Base-by-base conservation (phyloP, 805 yeast species). In the Saccharomycopsis sp. region DNA sequence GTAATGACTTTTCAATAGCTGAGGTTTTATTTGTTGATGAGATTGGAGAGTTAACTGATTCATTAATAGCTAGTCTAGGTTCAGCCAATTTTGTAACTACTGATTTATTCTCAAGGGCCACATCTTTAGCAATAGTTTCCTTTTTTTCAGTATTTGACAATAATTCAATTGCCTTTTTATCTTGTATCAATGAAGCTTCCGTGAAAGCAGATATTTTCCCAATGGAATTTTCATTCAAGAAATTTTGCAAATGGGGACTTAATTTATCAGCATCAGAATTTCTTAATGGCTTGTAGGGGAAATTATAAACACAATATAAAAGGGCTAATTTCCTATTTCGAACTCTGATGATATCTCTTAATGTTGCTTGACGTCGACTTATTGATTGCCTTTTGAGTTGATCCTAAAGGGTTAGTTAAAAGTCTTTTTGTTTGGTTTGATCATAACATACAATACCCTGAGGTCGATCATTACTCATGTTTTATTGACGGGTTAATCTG, bases 291-390 rank as follows among this genome's bases (percentile, higher is more conserved):
- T 4, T 56, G 51, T 64, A 60, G 15, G 77, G 73, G 38, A 73
- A 56, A 45, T 73, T 56, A 9, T 82, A 64, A 12, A 79, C 68
- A 47, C 76, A 71, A 52, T 74, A 79, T 14, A 79, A 59, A 54
- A 78, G 82, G 1, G 79, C 66, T 19, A 79, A 61, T 51, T 74
- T 74, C 21, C 77, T 60, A 50, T 74, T 74, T 36, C 86, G 61
- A 34, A 63, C 61, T 45, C 64, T 61, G 10, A 73, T 59, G n/a
- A 74, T 57, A 36, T 64, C 67, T 15, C 38, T 42, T 15, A 44
- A 31, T 17, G 41, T 40, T 2, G 31, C 34, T 12, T 39, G 41
- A n/a, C 49, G 31, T 33, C 42, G 36, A 35, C 35, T 37, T 14
- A 46, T 40, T 5, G 49, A 44, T 34, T 40, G 48, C 18, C 35